These are phyloP conservation scores for Prunus kanzakura DNA, from an alignment of 306 rosid genomes.

Conservation along the genomic window DNA sequence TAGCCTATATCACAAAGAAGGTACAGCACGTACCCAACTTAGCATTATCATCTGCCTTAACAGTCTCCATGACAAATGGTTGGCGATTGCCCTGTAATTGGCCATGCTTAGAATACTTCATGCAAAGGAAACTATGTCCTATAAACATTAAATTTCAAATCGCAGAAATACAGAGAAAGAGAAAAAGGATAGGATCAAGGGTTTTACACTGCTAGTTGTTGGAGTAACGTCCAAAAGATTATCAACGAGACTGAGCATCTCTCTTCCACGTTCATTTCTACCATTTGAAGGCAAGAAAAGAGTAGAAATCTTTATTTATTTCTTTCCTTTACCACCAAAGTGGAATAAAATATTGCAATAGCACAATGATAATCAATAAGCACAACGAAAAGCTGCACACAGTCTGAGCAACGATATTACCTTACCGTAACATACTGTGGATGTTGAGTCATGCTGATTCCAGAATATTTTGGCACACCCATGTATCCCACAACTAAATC, in stretches of 20 bases:
- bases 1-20: not conserved
- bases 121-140: not conserved
- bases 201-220: constrained; percentile 58
- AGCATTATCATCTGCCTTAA: constrained; percentile 91
- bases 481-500: constrained; percentile 94
- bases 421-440: constrained; percentile 96
- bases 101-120: constrained; percentile 1
- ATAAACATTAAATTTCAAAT: not conserved
- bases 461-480: constrained; percentile 96
- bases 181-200: constrained; percentile 23
- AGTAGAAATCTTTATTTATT: not conserved
- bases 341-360: not conserved
- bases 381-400: not conserved
- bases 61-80: constrained; percentile 89
- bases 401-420: constrained; percentile 32
- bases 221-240: constrained; percentile 67
- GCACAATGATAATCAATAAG: not conserved
- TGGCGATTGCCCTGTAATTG: constrained; percentile 67
- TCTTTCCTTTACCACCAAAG: constrained; percentile 6
- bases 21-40: constrained; percentile 59
- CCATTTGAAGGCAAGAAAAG: constrained; percentile 25
- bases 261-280: constrained; percentile 93
- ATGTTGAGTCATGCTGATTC: constrained; percentile 91
- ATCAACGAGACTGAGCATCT: constrained; percentile 76
- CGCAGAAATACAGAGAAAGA: not conserved